Percentiles rank a stretch among this genome's conserved stretches.
phyloP scores from a whole-genome alignment of 331 rosid genomes.

The Cydonia oblonga region DNA sequence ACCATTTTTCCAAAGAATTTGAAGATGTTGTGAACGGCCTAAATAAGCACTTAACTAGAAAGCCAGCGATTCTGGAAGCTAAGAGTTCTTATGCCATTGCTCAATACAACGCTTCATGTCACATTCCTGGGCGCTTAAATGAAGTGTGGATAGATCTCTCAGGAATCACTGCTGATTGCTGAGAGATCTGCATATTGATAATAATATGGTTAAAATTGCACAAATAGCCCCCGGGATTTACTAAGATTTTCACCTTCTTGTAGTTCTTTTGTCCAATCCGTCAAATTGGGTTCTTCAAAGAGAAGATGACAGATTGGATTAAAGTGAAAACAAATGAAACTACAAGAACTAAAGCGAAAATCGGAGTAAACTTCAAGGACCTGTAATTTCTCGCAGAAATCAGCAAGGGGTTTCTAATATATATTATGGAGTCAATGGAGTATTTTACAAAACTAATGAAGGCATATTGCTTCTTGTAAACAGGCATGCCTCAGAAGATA shows the following conservation, averaged over 20 bases:
- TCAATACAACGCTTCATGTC: slow-evolving; percentile 46
- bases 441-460: not conserved
- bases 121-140: slow-evolving; percentile 33
- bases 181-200: not conserved
- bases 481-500: too few species aligned
- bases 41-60: slow-evolving; percentile 13
- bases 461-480: not conserved
- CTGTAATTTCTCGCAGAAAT: not conserved
- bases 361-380: too few species aligned
- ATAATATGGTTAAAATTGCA: too few species aligned
- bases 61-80: slow-evolving; percentile 15
- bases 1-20: slow-evolving; percentile 29
- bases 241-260: too few species aligned
- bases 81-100: slow-evolving; percentile 40
- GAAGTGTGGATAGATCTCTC: slow-evolving; percentile 60
- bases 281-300: too few species aligned
- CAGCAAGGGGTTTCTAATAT: not conserved
- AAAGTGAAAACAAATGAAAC: too few species aligned
- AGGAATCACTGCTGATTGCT: slow-evolving; percentile 15
- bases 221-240: too few species aligned
- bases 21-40: slow-evolving; percentile 39
- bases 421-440: not conserved
- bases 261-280: too few species aligned
- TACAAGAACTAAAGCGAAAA: too few species aligned
- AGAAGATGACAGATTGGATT: too few species aligned